Base-by-base conservation (phyloP, 1,284 basidiomycete species). In the Trichosporon sp. region DNA sequence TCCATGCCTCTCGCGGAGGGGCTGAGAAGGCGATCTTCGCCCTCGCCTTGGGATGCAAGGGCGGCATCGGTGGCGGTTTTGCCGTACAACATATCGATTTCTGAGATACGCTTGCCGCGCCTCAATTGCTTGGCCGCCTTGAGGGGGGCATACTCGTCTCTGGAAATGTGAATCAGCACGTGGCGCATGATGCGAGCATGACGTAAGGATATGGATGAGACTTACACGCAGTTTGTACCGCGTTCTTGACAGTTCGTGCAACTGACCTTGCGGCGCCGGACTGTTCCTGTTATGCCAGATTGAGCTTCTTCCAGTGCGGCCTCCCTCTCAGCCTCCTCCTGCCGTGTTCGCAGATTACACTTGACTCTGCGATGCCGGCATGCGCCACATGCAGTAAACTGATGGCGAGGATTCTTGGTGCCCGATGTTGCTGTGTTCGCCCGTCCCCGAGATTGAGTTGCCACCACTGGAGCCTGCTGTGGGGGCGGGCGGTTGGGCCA, bases 161-260 rank as follows among this genome's bases (percentile, higher is more conserved):
- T 93, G 77, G n/a, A 8, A 59, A 65, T 4, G 46, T 36, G 46
- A 58, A 16, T n/a, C 19, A 44, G 40, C 40, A 23, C 40, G 19
- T n/a, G 19, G 16, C 19, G 40, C 23, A 21, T n/a, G 40, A 11
- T 7, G 25, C 9, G 23, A 27, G 14, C n/a, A 54, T 23, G 2
- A 46, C 32, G 40, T 54, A 4, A 37, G 36, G 16, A 14, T 29
- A 16, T 52, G 46, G 46, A 52, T 27, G 16, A 4, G 1, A 85
- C 91, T 82, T 81, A 88, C 86, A 88, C 84, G 85, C 92, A 94
- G 84, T 91, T 91, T 34, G 92, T 85, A 14, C 87, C 87, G 58
- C 92, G 86, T 76, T 92, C 90, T 72, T 84, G 86, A 80, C 92
- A 95, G 77, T 94, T 94, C 7, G 91, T 90, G 78, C 92, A 95